Evolutionary conservation across 208 protist species (phyloP).

Genomic region (Crithidia sp.): DNA sequence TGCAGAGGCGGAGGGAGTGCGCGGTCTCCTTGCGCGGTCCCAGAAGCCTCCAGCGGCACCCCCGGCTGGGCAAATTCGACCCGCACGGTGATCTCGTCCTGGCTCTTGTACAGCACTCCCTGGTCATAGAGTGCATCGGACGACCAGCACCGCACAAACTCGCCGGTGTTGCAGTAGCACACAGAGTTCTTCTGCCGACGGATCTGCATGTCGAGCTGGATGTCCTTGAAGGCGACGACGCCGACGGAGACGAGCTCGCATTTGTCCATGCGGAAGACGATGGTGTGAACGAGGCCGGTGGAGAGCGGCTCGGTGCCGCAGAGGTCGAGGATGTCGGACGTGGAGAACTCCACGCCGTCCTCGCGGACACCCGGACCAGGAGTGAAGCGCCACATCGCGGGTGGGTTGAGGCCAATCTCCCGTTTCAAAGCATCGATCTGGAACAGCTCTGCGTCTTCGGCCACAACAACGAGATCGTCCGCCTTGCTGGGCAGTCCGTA

Average conservation of each 20-base stretch:
- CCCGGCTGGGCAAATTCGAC: slow-evolving; percentile 51
- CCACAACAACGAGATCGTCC: slow-evolving; percentile 71
- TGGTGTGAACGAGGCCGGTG: slow-evolving; percentile 44
- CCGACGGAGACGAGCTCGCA: slow-evolving; percentile 78
- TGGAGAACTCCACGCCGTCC: slow-evolving; percentile 69
- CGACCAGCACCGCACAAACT: slow-evolving; percentile 62
- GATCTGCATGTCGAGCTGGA: slow-evolving; percentile 58
- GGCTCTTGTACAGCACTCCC: slow-evolving; percentile 54
- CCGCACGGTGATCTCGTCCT: slow-evolving; percentile 60
- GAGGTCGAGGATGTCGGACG: slow-evolving; percentile 72
- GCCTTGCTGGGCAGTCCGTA: slow-evolving; percentile 75
- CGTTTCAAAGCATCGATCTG: slow-evolving; percentile 54
- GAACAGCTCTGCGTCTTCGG: slow-evolving; percentile 78
- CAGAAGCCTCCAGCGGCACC: slow-evolving; percentile 28
- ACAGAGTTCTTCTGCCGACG: slow-evolving; percentile 57
- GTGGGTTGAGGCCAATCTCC: slow-evolving; percentile 57
- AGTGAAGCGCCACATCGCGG: slow-evolving; percentile 69
- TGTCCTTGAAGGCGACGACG: slow-evolving; percentile 53
- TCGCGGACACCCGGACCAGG: slow-evolving; percentile 71
- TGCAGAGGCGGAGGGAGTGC: slow-evolving; percentile 26
- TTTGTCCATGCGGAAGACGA: slow-evolving; percentile 77
- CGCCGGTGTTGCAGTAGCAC: slow-evolving; percentile 84
- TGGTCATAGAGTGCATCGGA: slow-evolving; percentile 44
- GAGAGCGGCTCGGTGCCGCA: slow-evolving; percentile 78
- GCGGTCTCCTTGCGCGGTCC: background rate